These are phyloP conservation scores for Entomortierella parvispora DNA, from an alignment of 192 early-diverging fungal genomes.

Conservation along the genomic window DNA sequence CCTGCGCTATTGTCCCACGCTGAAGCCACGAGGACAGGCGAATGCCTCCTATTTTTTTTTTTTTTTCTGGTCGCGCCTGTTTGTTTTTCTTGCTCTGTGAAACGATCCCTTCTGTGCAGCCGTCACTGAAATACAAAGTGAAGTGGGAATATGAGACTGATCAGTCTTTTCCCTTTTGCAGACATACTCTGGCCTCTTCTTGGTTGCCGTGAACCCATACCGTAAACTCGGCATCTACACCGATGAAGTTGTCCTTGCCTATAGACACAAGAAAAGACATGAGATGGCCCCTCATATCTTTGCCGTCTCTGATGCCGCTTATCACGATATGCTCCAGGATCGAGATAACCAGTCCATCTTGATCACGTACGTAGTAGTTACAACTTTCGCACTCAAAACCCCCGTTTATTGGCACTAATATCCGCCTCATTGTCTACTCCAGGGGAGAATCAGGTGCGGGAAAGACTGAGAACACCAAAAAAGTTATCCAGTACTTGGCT, in stretches of 20 bases:
- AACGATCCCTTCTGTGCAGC: not conserved
- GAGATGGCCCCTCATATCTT: slow-evolving; percentile 92
- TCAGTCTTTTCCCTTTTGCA: no score
- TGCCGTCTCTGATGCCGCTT: slow-evolving; percentile 91
- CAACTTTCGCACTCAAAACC: not conserved
- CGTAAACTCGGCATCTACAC: slow-evolving; percentile 91
- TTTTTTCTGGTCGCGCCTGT: no score
- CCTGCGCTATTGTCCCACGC: no score
- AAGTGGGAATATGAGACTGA: no score
- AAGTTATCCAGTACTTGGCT: slow-evolving; percentile 97
- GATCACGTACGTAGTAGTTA: slow-evolving; percentile 78
- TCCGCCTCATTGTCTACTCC: not conserved
- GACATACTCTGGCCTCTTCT: slow-evolving; percentile 99
- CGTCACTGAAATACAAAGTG: not conserved
- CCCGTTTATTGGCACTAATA: slow-evolving; percentile 2
- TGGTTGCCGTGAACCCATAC: slow-evolving; percentile 99
- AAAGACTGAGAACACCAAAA: slow-evolving; percentile 99
- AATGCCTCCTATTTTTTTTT: no score
- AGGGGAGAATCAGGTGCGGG: slow-evolving; percentile 99
- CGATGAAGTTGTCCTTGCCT: slow-evolving; percentile 76
- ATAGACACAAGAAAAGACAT: slow-evolving; percentile 75
- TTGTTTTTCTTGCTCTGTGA: no score
- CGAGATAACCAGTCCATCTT: slow-evolving; percentile 97
- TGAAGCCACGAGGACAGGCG: no score
- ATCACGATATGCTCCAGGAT: slow-evolving; percentile 93